Conservation (phyloP, 176 grass and related monocot genomes). For the Carex scoparia region DNA sequence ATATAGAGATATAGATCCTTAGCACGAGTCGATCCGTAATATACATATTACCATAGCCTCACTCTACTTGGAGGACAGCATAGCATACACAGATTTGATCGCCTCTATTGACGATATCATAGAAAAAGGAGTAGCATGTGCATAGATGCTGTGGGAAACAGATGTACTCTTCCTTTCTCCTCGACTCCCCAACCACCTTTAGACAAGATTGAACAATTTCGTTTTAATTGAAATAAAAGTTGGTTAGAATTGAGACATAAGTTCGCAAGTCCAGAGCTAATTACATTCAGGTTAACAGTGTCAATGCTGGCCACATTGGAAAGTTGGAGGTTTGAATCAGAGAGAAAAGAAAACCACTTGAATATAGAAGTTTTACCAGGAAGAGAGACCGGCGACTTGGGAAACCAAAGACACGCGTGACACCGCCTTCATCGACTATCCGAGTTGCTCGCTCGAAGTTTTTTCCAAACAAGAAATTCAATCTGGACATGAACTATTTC, state of each 20-base stretch:
- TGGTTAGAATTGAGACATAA: background rate
- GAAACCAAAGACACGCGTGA: slow-evolving; percentile 51
- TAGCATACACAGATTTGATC: slow-evolving; percentile 70
- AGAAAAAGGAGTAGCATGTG: slow-evolving; percentile 96
- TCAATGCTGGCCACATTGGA: background rate
- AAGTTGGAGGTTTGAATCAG: background rate
- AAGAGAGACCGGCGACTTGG: slow-evolving; percentile 80
- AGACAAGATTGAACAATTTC: background rate
- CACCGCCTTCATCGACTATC: slow-evolving; percentile 83
- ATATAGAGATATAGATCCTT: too few relatives aligned
- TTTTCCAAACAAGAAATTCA: slow-evolving; percentile 79
- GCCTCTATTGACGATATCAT: slow-evolving; percentile 71
- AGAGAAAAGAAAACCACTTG: background rate
- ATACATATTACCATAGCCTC: too few relatives aligned
- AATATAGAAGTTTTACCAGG: slow-evolving; percentile 34
- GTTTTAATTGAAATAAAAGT: background rate
- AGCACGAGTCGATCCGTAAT: too few relatives aligned
- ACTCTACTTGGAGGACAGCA: background rate
- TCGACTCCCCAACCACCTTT: slow-evolving; percentile 88
- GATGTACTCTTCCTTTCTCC: slow-evolving; percentile 88
- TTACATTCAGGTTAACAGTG: background rate
- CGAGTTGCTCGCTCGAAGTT: slow-evolving; percentile 81
- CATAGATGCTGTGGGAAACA: slow-evolving; percentile 93
- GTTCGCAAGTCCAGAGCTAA: background rate
- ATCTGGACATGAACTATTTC: slow-evolving; percentile 34